These are phyloP conservation scores for Paraglomus occultum DNA, from an alignment of 192 early-diverging fungal species.

Conservation along the genomic window DNA sequence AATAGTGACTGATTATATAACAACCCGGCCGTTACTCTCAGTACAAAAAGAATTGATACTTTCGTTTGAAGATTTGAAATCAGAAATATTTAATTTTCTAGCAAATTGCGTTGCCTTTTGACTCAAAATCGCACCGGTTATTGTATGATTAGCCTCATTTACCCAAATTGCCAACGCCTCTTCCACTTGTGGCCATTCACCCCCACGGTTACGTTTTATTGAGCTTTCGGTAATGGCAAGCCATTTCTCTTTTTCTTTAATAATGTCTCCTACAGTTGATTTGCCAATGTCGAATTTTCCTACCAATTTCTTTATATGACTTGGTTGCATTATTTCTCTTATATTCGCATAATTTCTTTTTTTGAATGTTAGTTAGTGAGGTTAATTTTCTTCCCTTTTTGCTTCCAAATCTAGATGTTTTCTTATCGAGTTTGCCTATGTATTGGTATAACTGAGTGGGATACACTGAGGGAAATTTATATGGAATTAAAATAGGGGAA, in stretches of 20 bases:
- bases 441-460: too few species aligned
- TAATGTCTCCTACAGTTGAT: slow-evolving; percentile 10
- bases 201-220: neutral
- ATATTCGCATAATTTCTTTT: too few species aligned
- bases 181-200: slow-evolving; percentile 14
- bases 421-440: too few species aligned
- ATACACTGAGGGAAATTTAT: too few species aligned
- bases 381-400: too few species aligned
- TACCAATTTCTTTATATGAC: neutral
- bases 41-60: too few species aligned
- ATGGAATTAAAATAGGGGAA: too few species aligned
- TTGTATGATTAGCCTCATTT: neutral
- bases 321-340: neutral
- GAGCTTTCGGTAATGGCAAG: neutral
- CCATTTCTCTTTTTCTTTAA: slow-evolving; percentile 16
- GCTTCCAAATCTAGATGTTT: too few species aligned
- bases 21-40: too few species aligned
- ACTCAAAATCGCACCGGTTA: slow-evolving; percentile 9
- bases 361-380: too few species aligned
- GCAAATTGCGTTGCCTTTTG: slow-evolving; percentile 18
- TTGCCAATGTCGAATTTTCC: neutral
- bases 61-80: slow-evolving; percentile 4
- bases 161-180: slow-evolving; percentile 1
- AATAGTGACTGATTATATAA: too few species aligned
- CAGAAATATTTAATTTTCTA: neutral